Conservation (phyloP, 495 filamentous ascomycete species). For the Xylaria intraflava region DNA sequence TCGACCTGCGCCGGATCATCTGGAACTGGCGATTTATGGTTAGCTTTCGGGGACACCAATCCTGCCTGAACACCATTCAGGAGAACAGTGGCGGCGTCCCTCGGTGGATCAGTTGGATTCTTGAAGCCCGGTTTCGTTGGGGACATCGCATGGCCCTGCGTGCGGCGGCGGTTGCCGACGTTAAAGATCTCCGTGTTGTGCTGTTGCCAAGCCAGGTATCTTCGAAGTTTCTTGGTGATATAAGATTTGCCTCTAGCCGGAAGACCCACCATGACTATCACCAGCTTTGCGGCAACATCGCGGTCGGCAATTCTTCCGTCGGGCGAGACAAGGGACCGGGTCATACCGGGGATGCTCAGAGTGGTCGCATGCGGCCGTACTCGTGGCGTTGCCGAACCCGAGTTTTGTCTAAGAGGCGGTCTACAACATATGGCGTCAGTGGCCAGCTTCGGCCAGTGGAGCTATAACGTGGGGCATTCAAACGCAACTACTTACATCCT, state of each 20-base stretch:
- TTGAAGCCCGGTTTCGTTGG: constrained; percentile 22
- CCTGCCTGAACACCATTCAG: constrained; percentile 34
- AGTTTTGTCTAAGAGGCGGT: constrained; percentile 51
- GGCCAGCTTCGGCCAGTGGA: background rate
- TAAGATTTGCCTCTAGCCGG: constrained; percentile 95
- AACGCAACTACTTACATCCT: constrained; percentile 38
- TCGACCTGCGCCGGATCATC: constrained; percentile 53
- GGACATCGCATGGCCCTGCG: constrained; percentile 54
- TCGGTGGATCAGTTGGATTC: constrained; percentile 29
- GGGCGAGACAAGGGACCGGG: constrained; percentile 85
- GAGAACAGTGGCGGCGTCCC: constrained; percentile 43
- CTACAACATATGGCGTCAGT: constrained; percentile 27
- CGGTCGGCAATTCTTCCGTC: constrained; percentile 87
- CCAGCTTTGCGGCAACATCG: constrained; percentile 90
- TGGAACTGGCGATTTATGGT: constrained; percentile 6
- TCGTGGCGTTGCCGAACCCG: constrained; percentile 53
- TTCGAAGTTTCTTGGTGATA: constrained; percentile 93
- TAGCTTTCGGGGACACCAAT: constrained; percentile 26
- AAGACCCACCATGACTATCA: constrained; percentile 97
- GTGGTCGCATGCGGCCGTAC: constrained; percentile 71
- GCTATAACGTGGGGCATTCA: background rate
- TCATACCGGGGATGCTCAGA: constrained; percentile 80
- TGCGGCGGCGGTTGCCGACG: constrained; percentile 81
- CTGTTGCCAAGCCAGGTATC: constrained; percentile 95
- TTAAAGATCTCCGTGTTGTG: constrained; percentile 96